Base-by-base conservation (phyloP, 495 filamentous ascomycete genomes). In the Copromyces sp. region DNA sequence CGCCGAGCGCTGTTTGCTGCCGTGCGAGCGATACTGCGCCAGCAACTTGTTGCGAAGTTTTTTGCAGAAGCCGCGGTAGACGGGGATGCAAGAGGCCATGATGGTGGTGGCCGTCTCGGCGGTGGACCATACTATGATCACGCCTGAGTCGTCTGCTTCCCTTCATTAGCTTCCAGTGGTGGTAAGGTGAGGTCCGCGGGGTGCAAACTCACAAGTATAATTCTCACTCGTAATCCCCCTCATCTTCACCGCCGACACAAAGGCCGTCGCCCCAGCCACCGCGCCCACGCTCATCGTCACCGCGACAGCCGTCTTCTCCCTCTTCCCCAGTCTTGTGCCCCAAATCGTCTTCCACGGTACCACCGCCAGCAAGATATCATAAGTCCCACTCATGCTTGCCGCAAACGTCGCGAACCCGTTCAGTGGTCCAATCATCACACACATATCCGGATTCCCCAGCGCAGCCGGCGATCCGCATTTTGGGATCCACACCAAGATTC, bases 51-150 rank as follows among this genome's bases (percentile, higher is more conserved):
- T 53, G 17, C 45, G 38, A 17, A 79, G 75, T 32, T 79, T 76
- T 45, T 72, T 73, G 70, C 81, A 69, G 20, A 81, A 74, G 11
- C 76, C 76, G 24, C 80, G 76, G n/a, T 81, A 59, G 9, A 81
- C 72, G 3, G 80, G 80, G 20, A 82, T 81, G 39, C 77, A 81
- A 9, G 78, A 75, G 9, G 80, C 79, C 74, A 81, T 79, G 69
- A 81, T 81, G 37, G 77, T 80, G 6, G 73, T 77, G 14, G 68
- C 61, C 20, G 78, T 74, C 72, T 82, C 79, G 24, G 77, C 77
- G 8, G 73, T 68, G 16, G 74, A 76, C 77, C 75, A 78, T 24
- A 75, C 71, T 4, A 81, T 70, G n/a, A 82, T 71, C 9, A 74
- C 59, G 41, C 71, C 40, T 35, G 74, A 70, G 69, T 80, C 72